phyloP scores from a whole-genome alignment of 768 basidiomycete species.

The Flagelloscypha sp. region DNA sequence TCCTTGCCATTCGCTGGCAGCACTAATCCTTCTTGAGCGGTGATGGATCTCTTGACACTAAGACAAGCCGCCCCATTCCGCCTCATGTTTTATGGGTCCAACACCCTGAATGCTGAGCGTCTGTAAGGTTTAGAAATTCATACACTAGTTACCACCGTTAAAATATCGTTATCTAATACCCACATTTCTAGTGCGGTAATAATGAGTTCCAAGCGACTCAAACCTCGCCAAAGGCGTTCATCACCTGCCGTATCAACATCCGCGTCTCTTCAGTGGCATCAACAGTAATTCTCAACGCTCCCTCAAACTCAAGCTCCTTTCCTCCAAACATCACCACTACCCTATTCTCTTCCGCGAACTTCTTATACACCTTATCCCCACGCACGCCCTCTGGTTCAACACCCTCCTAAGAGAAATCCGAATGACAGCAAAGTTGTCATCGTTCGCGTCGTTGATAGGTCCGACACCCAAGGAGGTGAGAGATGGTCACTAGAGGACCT shows the following conservation, averaged over 20 bases:
- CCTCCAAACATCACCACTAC: conserved; percentile 92
- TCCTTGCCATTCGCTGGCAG: too few species aligned
- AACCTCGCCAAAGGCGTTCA: conserved; percentile 44
- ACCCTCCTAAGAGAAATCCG: conserved; percentile 50
- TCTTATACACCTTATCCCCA: conserved; percentile 61
- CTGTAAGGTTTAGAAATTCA: too few species aligned
- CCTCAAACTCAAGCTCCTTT: conserved; percentile 74
- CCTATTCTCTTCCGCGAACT: conserved; percentile 74
- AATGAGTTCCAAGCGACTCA: too few species aligned
- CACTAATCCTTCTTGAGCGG: too few species aligned
- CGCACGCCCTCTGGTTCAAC: conserved; percentile 49
- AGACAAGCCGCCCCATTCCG: too few species aligned
- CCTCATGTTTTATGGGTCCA: too few species aligned
- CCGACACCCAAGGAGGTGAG: conserved; percentile 54
- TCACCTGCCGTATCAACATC: conserved; percentile 46
- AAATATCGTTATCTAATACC: too few species aligned
- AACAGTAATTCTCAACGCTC: conserved; percentile 83
- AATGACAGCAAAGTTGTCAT: conserved; percentile 87
- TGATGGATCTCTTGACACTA: too few species aligned
- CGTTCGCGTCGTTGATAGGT: conserved; percentile 62
- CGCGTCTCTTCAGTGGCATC: conserved; percentile 78
- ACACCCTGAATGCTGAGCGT: too few species aligned
- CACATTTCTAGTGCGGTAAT: too few species aligned
- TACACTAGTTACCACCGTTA: too few species aligned
- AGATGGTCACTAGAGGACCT: conserved; percentile 44